phyloP scores from a whole-genome alignment of 805 yeast species.

The Hanseniaspora vineae region DNA sequence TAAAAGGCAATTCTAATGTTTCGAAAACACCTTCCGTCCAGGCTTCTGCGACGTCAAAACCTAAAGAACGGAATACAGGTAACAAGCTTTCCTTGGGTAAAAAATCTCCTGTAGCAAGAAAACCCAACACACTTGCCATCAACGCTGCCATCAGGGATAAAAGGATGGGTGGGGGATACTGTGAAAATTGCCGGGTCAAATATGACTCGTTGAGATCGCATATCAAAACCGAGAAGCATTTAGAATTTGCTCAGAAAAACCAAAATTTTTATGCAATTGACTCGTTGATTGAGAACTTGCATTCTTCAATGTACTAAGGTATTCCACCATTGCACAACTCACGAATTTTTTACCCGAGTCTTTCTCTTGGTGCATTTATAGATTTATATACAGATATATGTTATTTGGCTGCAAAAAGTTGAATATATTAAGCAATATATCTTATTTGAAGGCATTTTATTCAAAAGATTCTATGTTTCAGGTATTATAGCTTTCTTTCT shows the following conservation, averaged over 20 bases:
- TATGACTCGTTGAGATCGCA: slow-evolving; percentile 75
- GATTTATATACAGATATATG: no score
- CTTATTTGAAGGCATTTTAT: no score
- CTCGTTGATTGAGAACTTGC: slow-evolving; percentile 37
- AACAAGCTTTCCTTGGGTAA: no score
- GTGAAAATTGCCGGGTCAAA: slow-evolving; percentile 84
- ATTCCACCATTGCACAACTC: no score
- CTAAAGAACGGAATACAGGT: neutral
- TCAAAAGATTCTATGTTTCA: no score
- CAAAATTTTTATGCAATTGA: slow-evolving; percentile 69
- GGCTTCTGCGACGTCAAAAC: neutral
- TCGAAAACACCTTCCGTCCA: neutral
- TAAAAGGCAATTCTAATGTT: neutral
- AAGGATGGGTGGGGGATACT: slow-evolving; percentile 52
- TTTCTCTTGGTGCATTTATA: no score
- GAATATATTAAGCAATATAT: no score
- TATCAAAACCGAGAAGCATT: slow-evolving; percentile 53
- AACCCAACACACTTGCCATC: slow-evolving; percentile 4
- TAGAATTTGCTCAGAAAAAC: slow-evolving; percentile 62
- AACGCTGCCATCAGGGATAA: slow-evolving; percentile 9
- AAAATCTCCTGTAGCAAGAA: slow-evolving; percentile 1
- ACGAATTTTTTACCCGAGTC: no score
- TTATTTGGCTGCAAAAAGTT: no score
- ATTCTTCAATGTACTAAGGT: neutral
- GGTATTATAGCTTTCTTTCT: no score